Base-by-base conservation (phyloP, 2,329 filamentous ascomycete species). In the Colletotrichum tropicale region DNA sequence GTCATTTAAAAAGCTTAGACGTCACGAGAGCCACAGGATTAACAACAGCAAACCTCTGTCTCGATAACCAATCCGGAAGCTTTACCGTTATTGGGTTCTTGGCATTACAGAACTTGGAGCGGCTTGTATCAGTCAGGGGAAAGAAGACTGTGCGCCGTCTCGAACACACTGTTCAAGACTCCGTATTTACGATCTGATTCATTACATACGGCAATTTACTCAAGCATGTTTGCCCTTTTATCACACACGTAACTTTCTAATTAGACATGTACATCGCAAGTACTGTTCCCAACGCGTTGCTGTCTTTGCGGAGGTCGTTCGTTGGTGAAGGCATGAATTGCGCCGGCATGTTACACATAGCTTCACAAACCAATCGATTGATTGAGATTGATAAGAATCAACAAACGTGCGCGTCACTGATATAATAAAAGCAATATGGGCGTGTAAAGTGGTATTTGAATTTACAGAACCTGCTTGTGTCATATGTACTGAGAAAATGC, bases 401-500 rank as follows among this genome's bases (percentile, higher is more conserved):
- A 32, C 30, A 8, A 16, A 16, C 36, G 36, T 38, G 3, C 36
- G 36, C 16, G 36, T 52, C 43, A 52, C 10, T 48, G 3, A 24
- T 13, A 1, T 24, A 5, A 21, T 3, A 0, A 1, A 36, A 7
- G 10, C 10, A 48, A 4, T 21, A 5, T 21, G 43, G 6, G 43
- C 15, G 8, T 24, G 21, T 34, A n/a, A 18, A n/a, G 8, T 38
- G 24, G 24, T 34, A 55, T 15, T 32, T 38, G 6, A 9, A 56
- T 66, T 28, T 56, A n/a, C n/a, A 55, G n/a, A 55, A n/a, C 52
- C 36, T 28, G 26, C 43, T 66, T 52, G 16, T n/a, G 4, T 66
- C 61, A 62, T 52, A 30, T 70, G 32, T 43, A 68, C 67, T 55
- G 26, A 55, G 26, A 34, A 62, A 26, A 21, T 21, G n/a, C 26